Percentiles rank a stretch among this genome's conserved stretches.
phyloP scores from a whole-genome alignment of 805 yeast genomes.

The Candida saitoana region DNA sequence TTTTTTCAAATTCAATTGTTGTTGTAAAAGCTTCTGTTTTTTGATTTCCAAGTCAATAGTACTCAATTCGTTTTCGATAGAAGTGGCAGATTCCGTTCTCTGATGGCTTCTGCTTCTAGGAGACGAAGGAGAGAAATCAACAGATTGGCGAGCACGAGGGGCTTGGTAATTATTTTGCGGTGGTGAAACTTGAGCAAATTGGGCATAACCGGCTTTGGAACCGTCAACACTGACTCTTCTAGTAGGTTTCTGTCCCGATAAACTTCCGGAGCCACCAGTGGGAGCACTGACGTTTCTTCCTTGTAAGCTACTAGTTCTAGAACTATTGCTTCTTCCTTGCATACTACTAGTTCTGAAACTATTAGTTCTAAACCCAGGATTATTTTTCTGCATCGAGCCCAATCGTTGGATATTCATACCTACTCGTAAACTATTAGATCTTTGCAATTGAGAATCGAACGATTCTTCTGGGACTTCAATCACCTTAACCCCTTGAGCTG shows the following conservation, averaged over 20 bases:
- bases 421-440: constrained; percentile 38
- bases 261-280: not conserved
- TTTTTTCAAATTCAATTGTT: constrained; percentile 36
- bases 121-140: not conserved
- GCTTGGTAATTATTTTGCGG: not conserved
- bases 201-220: not conserved
- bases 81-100: constrained; percentile 1
- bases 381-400: constrained; percentile 12
- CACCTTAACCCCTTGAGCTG: constrained; percentile 64
- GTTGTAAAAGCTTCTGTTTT: constrained; percentile 24
- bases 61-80: constrained; percentile 1
- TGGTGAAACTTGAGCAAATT: not conserved
- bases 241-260: not conserved
- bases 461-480: constrained; percentile 61
- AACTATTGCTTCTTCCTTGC: not conserved
- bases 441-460: constrained; percentile 33
- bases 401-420: constrained; percentile 24
- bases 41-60: constrained; percentile 8
- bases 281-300: not conserved
- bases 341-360: not conserved
- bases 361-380: not conserved
- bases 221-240: not conserved
- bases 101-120: not conserved
- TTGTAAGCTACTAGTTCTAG: not conserved
- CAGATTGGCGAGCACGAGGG: constrained; percentile 5